Evolutionary conservation across 805 yeast species (phyloP).

Genomic region (Candida arabinofermentans): DNA sequence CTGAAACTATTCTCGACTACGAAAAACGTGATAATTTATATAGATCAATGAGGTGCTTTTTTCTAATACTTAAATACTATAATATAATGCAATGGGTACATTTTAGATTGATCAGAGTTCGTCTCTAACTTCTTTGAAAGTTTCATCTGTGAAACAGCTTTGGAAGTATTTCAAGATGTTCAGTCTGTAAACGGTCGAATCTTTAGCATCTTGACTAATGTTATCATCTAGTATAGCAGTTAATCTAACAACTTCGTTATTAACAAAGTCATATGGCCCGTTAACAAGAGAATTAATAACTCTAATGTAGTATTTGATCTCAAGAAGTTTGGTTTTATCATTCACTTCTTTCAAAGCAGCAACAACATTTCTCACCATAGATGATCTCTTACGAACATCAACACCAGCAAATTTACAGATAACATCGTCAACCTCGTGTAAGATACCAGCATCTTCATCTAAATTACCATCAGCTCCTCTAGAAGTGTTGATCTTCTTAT

Average conservation of each 20-base stretch:
- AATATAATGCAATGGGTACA: too few relatives aligned
- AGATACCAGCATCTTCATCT: constrained; percentile 36
- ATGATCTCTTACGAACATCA: constrained; percentile 25
- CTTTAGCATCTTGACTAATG: constrained; percentile 40
- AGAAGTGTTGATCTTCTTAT: constrained; percentile 35
- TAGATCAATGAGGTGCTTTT: neutral
- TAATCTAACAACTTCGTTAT: constrained; percentile 45
- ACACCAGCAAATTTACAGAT: constrained; percentile 29
- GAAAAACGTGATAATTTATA: too few relatives aligned
- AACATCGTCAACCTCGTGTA: constrained; percentile 30
- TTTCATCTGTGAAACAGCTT: constrained; percentile 12
- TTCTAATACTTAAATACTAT: neutral
- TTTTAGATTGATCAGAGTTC: constrained; percentile 5
- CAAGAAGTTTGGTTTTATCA: constrained; percentile 17
- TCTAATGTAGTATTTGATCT: constrained; percentile 45
- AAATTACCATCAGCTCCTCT: constrained; percentile 41
- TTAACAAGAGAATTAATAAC: constrained; percentile 40
- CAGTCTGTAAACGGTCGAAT: constrained; percentile 46
- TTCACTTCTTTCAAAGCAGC: constrained; percentile 34
- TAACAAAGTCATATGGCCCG: constrained; percentile 42
- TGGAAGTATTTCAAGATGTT: constrained; percentile 43
- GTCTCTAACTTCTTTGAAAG: constrained; percentile 14
- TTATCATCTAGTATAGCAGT: constrained; percentile 35
- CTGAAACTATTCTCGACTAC: too few relatives aligned
- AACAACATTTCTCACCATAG: constrained; percentile 30